Base-by-base conservation (phyloP, 352 stramenopile genomes). In the Thraustochytrium striatum region DNA sequence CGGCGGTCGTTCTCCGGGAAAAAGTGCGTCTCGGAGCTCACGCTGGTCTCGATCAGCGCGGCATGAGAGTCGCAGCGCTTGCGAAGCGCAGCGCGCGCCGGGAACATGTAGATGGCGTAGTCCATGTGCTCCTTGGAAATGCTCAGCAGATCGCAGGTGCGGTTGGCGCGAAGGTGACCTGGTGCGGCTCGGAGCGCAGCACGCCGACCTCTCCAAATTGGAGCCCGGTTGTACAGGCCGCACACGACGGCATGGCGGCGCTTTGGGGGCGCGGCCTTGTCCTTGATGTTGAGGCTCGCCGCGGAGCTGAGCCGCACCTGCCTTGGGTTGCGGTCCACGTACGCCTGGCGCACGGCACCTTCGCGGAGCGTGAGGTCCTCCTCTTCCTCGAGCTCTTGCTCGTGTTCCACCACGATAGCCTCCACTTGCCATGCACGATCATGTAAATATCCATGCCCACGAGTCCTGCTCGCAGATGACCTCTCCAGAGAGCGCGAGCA, bases 391-490 rank as follows among this genome's bases (percentile, higher is more conserved):
- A 16, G 25, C 30, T 79, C 69, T 28, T 62, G n/a, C n/a, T n/a
- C 38, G 30, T 44, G 19, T 52, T 79, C 69, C 19, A 79, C 32
- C 58, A 57, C 44, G 28, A 83, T 79, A 5, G 70, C 79, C 33
- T 83, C 58, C 5, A 83, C 55, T 81, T 81, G 35, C 79, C 79
- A n/a, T 83, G 75, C 0, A 78, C 13, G 1, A 83, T 69, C 57
- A 84, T 82, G 39, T 81, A 84, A 32, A 75, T 72, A 30, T 84
- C 81, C 19, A 41, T 57, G 28, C 70, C 72, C 8, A 84, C 58
- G 33, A 57, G 35, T 78, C 81, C 30, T 79, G 57, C 62, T 78
- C 61, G 21, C 72, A 73, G 9, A 84, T 78, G 9, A 78, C 72
- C 33, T 84, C 73, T 13, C 47, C 72, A 36, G 79, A 83, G 9